Evolutionary conservation across 768 basidiomycete species (phyloP).

Genomic region (Kwoniella shandongensis): DNA sequence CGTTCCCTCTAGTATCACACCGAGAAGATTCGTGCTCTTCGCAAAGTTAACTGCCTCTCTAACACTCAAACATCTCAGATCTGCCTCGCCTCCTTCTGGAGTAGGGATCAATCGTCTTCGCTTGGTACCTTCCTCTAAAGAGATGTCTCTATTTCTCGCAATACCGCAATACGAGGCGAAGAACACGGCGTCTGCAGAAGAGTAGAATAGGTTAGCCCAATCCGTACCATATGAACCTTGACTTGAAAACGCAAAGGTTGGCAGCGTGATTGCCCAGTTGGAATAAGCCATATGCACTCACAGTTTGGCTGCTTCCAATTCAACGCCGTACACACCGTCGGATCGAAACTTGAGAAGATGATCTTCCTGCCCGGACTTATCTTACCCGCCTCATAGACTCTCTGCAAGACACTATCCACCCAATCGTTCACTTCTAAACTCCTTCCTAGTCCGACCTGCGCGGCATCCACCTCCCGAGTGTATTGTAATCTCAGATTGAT

Average conservation of each 20-base stretch:
- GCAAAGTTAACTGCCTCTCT: conserved; percentile 91
- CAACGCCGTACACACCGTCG: conserved; percentile 80
- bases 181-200: conserved; percentile 83
- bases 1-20: conserved; percentile 82
- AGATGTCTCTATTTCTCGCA: conserved; percentile 40
- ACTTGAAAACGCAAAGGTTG: too few species aligned
- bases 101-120: conserved; percentile 35
- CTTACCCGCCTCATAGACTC: conserved; percentile 68
- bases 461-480: conserved; percentile 60
- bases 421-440: conserved; percentile 73
- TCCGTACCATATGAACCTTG: too few species aligned
- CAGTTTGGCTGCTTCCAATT: conserved; percentile 99
- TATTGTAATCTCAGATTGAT: conserved; percentile 82
- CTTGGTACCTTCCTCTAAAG: neutral
- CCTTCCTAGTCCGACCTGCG: conserved; percentile 58
- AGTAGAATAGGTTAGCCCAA: neutral
- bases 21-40: conserved; percentile 85
- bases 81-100: conserved; percentile 54
- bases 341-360: conserved; percentile 88
- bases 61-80: conserved; percentile 64
- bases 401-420: conserved; percentile 79
- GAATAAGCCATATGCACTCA: too few species aligned
- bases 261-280: too few species aligned
- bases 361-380: conserved; percentile 67
- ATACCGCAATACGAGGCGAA: conserved; percentile 85